Evolutionary conservation across 2,329 filamentous ascomycete species (phyloP).

Genomic region (Endoconidiophora polonica): DNA sequence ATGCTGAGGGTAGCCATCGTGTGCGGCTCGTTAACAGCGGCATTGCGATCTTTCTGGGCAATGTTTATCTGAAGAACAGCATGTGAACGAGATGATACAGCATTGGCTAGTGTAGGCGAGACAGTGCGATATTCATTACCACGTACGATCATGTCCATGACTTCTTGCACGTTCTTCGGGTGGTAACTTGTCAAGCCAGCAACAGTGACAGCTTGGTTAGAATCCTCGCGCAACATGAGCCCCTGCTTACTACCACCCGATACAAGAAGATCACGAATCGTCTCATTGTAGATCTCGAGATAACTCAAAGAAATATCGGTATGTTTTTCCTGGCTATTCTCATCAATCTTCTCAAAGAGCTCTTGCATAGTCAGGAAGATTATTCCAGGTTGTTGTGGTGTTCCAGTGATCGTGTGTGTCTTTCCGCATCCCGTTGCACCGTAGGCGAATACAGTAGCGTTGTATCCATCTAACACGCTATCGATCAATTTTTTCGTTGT

Average conservation of each 20-base stretch:
- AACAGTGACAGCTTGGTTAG: slow-evolving; percentile 82
- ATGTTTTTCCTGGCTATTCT: slow-evolving; percentile 67
- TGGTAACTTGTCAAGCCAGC: slow-evolving; percentile 80
- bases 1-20: slow-evolving; percentile 98
- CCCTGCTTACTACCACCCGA: slow-evolving; percentile 67
- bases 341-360: slow-evolving; percentile 88
- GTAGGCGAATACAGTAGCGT: slow-evolving; percentile 96
- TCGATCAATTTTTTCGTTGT: slow-evolving; percentile 83
- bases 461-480: slow-evolving; percentile 92
- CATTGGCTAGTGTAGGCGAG: slow-evolving; percentile 92
- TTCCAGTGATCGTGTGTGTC: slow-evolving; percentile 93
- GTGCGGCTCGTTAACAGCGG: slow-evolving; percentile 80
- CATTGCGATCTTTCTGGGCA: slow-evolving; percentile 84
- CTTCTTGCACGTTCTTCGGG: slow-evolving; percentile 79
- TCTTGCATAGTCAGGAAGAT: slow-evolving; percentile 99
- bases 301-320: slow-evolving; percentile 89
- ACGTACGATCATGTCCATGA: slow-evolving; percentile 97
- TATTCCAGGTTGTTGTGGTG: slow-evolving; percentile 81
- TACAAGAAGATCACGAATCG: slow-evolving; percentile 86
- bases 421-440: slow-evolving; percentile 96
- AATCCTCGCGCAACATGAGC: slow-evolving; percentile 85
- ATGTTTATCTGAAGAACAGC: slow-evolving; percentile 96
- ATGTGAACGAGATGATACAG: slow-evolving; percentile 91
- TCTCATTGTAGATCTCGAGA: slow-evolving; percentile 98
- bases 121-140: slow-evolving; percentile 92